Evolutionary conservation across 805 yeast genomes (phyloP).

Genomic region (Candida lessepsii): DNA sequence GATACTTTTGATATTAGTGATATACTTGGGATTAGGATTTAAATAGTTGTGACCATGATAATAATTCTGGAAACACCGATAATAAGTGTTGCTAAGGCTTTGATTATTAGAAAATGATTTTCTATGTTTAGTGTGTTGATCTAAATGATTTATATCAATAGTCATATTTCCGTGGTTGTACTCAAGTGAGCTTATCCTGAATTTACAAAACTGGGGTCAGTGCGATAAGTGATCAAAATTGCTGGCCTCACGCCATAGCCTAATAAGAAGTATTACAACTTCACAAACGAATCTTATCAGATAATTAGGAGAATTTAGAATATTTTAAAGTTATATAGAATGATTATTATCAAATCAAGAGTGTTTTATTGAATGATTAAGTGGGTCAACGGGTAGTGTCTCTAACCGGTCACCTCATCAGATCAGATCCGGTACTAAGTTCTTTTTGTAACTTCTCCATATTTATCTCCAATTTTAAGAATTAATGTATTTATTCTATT

Average conservation of each 20-base stretch:
- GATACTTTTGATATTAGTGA: constrained; percentile 29
- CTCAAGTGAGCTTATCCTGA: not conserved
- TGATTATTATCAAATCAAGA: too few species aligned
- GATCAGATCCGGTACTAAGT: too few species aligned
- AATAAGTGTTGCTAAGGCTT: constrained; percentile 8
- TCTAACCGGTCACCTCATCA: too few species aligned
- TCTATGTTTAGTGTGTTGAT: not conserved
- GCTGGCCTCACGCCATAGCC: constrained; percentile 1
- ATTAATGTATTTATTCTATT: too few species aligned
- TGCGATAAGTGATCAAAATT: constrained; percentile 8
- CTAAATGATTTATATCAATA: constrained; percentile 9
- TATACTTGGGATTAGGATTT: constrained; percentile 35
- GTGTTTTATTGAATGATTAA: too few species aligned
- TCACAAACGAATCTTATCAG: too few species aligned
- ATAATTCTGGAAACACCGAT: constrained; percentile 41
- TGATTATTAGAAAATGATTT: constrained; percentile 3
- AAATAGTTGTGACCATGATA: constrained; percentile 39
- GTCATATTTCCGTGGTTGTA: constrained; percentile 10
- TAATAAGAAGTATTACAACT: too few species aligned
- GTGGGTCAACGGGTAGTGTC: too few species aligned
- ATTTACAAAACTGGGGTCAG: constrained; percentile 8
- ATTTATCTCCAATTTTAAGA: too few species aligned
- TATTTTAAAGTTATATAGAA: too few species aligned
- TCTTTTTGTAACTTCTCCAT: too few species aligned
- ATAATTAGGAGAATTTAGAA: too few species aligned